Conservation (phyloP, 164 flowering plant genomes). For the Saururus chinensis region DNA sequence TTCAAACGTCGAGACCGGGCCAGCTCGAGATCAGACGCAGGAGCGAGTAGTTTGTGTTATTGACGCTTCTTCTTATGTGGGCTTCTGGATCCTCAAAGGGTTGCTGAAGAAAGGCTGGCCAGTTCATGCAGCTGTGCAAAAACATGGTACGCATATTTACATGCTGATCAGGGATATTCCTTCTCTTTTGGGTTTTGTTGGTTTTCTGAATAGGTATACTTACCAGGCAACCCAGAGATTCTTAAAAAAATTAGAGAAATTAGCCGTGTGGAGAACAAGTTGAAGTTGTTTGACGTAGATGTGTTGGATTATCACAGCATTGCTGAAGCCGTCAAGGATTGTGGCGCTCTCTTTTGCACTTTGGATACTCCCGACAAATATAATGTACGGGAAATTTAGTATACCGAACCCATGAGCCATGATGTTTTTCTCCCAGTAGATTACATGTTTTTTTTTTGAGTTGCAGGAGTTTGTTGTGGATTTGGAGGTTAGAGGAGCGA, state of each 20-base stretch:
- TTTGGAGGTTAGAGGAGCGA: constrained; percentile 61
- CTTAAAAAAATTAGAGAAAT: constrained; percentile 30
- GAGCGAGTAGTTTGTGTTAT: constrained; percentile 41
- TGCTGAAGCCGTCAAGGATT: constrained; percentile 40
- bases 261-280: constrained; percentile 26
- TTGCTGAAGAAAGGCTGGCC: constrained; percentile 37
- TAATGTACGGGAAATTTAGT: constrained; percentile 30
- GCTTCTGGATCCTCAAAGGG: constrained; percentile 42
- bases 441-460: background rate
- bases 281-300: constrained; percentile 38
- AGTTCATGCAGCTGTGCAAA: constrained; percentile 60
- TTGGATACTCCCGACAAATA: constrained; percentile 42
- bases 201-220: background rate
- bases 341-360: constrained; percentile 46
- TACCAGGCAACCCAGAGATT: constrained; percentile 15
- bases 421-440: too few relatives aligned
- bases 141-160: constrained; percentile 9
- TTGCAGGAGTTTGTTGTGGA: constrained; percentile 45
- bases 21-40: constrained; percentile 8
- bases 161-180: background rate
- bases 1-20: constrained; percentile 5
- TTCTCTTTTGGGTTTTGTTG: constrained; percentile 1
- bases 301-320: constrained; percentile 55
- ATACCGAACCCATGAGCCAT: background rate
- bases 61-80: constrained; percentile 57